Base-by-base conservation (phyloP, 257 asterid genomes). In the Solanum sparsipilum region DNA sequence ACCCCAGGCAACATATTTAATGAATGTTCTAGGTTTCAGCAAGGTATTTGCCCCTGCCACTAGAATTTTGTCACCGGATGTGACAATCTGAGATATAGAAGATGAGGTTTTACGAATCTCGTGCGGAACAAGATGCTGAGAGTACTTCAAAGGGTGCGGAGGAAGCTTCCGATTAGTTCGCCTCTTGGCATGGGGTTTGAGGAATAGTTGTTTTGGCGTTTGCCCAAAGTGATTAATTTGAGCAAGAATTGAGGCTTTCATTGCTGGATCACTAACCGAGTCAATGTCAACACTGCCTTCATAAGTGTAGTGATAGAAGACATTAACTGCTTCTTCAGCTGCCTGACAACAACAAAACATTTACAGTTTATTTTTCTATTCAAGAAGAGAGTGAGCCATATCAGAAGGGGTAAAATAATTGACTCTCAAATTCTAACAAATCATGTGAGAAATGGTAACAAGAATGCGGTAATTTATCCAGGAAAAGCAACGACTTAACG, bases 261-360 rank as follows among this genome's bases (percentile, higher is more conserved):
- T 93, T 34, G 99, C 97, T 25, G 99, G 99, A 92, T 97, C 99
- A 6, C 96, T 86, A 13, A 97, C 98, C 4, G 99, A 94, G 94
- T 97, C 99, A 36, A 97, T 97, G 90, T 97, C 99, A 60, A 97
- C 99, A 89, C 98, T 97, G 91, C 99, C 99, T 90, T 97, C 99
- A 23, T 97, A 97, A 63, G 99, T 97, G 87, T 97, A 97, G 93
- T 97, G 99, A 91, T 96, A 97, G 95, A 97, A 97, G 87, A 97
- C 99, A 88, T 97, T 97, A 82, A 95, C 98, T 76, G 98, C 99
- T 93, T 93, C 98, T 89, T 97, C 99, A 29, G 99, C 99, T 86
- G 97, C 97, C 99, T 97, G 94, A 82, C 84, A 87, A 92, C 84
- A 68, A 85, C 63, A 91, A 38, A 84, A 83, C 44, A 89, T 78